Conservation (phyloP, 1,139 yeast genomes). For the Kodamaea suecica region DNA sequence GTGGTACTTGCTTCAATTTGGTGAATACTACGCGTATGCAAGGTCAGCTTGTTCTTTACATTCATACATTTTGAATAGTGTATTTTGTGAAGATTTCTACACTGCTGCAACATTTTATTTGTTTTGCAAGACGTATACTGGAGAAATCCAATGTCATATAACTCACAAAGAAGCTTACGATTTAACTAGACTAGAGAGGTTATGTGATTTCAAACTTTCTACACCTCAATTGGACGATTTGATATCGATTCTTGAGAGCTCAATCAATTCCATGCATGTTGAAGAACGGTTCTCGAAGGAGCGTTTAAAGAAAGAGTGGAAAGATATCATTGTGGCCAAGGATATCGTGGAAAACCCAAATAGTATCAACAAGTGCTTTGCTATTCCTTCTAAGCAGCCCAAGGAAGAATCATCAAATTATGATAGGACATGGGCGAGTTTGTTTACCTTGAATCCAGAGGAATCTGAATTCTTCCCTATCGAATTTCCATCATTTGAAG, state of each 20-base stretch:
- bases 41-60: conserved; percentile 12
- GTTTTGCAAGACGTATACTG: conserved; percentile 11
- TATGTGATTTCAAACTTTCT: conserved; percentile 10
- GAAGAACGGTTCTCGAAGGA: neutral
- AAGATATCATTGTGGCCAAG: neutral
- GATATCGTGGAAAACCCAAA: conserved; percentile 4
- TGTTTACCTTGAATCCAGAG: conserved; percentile 6
- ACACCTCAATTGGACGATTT: conserved; percentile 6
- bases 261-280: neutral
- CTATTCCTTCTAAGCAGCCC: neutral
- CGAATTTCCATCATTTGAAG: conserved; percentile 9
- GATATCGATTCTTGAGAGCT: conserved; percentile 2
- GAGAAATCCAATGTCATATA: conserved; percentile 11
- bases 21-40: conserved; percentile 18
- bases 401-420: conserved; percentile 1
- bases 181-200: conserved; percentile 9
- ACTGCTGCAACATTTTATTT: conserved; percentile 10
- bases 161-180: conserved; percentile 11
- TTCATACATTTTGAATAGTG: conserved; percentile 7
- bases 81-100: conserved; percentile 12
- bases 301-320: conserved; percentile 1
- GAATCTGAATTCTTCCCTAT: conserved; percentile 7
- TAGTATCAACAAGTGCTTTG: conserved; percentile 2
- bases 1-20: conserved; percentile 14
- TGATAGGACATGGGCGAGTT: conserved; percentile 9